Base-by-base conservation (phyloP, 202 grass and related monocot genomes). In the Brachypodium distachyon region DNA sequence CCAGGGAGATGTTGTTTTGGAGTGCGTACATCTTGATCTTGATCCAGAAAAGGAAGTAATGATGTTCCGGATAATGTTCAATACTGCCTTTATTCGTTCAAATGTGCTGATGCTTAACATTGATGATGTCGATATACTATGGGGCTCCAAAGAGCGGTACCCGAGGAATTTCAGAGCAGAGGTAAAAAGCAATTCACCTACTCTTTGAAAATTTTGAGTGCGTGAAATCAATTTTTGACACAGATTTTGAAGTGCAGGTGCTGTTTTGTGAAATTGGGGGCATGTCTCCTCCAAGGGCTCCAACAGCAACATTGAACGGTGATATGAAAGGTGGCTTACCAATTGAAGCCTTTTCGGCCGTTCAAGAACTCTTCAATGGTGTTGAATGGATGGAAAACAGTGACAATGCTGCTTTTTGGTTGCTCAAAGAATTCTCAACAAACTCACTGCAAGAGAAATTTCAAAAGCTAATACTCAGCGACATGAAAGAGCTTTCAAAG, bases 51-150 rank as follows among this genome's bases (percentile, higher is more conserved):
- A 90, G 84, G 95, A 97, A 65, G 87, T 94, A 70, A 97, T 97
- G 95, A 97, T 97, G 95, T 97, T 97, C 64, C 84, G 95, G 73
- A 88, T 92, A 74, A 92, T 97, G 91, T 97, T 97, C 58, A 97
- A 97, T 73, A 97, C 95, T 65, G 84, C 95, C 41, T 97, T 97
- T 77, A 97, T 97, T 75, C 84, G 91, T 31, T 94, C 95, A 73
- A 97, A 97, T 71, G 88, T 92, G 64, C 83, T 97, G 31, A 97
- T 97, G 87, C 91, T 97, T 61, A 97, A 94, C 64, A 80, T 68
- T 5, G 95, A 97, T 78, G 89, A 92, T 80, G 87, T 97, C 55
- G 95, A 97, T 72, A 85, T 93, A 79, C 82, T 97, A 12, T 88
- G 92, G 92, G 94, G 92, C 66, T 93, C 90, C 26, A 93, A 89